Base-by-base conservation (phyloP, 257 asterid species). In the Plantago ovata region DNA sequence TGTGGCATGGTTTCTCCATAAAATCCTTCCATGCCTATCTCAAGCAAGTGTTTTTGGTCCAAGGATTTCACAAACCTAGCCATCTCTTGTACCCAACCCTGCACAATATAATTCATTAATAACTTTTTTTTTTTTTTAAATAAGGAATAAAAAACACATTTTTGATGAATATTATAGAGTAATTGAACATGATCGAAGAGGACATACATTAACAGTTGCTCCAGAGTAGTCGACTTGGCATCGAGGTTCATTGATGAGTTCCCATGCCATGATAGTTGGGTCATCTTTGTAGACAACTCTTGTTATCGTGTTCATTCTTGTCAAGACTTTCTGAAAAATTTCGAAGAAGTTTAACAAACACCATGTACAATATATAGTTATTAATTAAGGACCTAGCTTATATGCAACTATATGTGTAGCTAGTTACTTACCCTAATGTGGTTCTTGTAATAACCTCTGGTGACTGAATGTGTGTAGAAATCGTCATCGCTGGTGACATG, bases 231-330 rank as follows among this genome's bases (percentile, higher is more conserved):
- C 96, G 12, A 62, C 67, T 45, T 79, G 70, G 71, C 95, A 83
- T 18, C 96, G 96, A 23, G 96, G 96, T 73, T 88, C 96, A 36
- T 88, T 85, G 44, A 88, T 88, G 65, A 88, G 94, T 63, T 88
- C 96, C 96, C 96, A 88, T 6, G 94, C 95, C 96, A 88, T 88
- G 66, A 88, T 85, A 1, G 82, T 81, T 3, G 96, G 73, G 1
- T 88, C 95, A 28, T 88, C 94, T 58, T 9, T 70, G 70, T 85
- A 88, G 1, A 75, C 69, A 10, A 64, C 60, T 57, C 72, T 53
- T 4, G 80, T 83, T 0, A 83, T 67, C 18, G 85, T 79, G 75
- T 85, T 88, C 23, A 79, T 2, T 60, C 96, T 81, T 28, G 83
- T 85, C 56, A 88, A 58, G 1, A 88, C 82, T 63, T 58, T 85